Evolutionary conservation across 2,329 filamentous ascomycete genomes (phyloP), one percentile per base, ranked within the genome.

Genomic region (Pseudogymnoascus sp.): DNA sequence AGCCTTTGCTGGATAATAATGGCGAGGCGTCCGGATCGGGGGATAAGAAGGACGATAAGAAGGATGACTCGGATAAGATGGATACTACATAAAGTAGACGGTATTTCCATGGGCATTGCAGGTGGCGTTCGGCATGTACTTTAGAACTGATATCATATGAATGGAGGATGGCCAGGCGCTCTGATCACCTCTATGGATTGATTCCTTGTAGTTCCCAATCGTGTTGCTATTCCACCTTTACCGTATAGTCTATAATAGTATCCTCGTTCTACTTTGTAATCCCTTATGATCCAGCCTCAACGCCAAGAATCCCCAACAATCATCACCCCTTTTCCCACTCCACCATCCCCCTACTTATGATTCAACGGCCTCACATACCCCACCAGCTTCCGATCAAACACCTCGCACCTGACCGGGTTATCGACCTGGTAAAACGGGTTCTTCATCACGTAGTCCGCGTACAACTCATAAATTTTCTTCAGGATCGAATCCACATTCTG

Each of bases 391-490:
- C 93, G 83, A 75, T 99, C 95, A 78, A 97, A 99, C 70, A 91
- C 89, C 73, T 97, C 95, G 77, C 95, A 96, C 66, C 95, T 83
- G 62, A 99, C 86, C 5, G 95, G 95, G 93, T 97, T 99, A 79
- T 99, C 95, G 64, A 96, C 82, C 73, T 95, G 93, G 78, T 97
- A 97, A 74, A 99, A 99, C 0, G 95, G 95, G 75, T 99, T 99
- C 82, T 97, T 99, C 91, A 97, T 97, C 69, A 99, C 95, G 75
- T 91, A 97, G 76, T 99, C 95, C 60, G 91, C 85, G 78, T 97
- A 99, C 61, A 97, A 78, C 75, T 97, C 95, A 75, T 99, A 97
- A 70, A 97, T 88, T 75, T 86, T 89, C 73, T 86, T 84, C 69
- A 96, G 87, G 50, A 93, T 89, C 11, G 85, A 82, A 70, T 97